Base-by-base conservation (phyloP, 2,329 filamentous ascomycete species). In the Colletotrichum incanum region DNA sequence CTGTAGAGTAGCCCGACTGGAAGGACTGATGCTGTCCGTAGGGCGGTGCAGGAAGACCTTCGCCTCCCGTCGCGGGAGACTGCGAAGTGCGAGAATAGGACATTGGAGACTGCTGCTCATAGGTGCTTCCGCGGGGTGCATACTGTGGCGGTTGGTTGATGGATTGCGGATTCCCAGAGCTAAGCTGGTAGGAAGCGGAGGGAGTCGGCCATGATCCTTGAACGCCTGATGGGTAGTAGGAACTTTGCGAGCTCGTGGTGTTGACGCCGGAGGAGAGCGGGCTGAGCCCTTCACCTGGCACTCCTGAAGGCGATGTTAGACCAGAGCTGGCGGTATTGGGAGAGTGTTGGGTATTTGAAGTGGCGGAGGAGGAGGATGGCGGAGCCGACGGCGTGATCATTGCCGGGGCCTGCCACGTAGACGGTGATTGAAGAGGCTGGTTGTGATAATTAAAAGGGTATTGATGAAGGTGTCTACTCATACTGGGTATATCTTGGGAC, bases 21-120 rank as follows among this genome's bases (percentile, higher is more conserved):
- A 92, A 94, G 43, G 91, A 86, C 55, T 91, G 69, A 72, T 92
- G 87, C 75, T 90, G 85, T 74, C 93, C 92, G 81, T 92, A 94
- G 8, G 92, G 88, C 72, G 92, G 90, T 66, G 89, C 86, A 72
- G 93, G 88, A 66, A 95, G 84, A 60, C 86, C 87, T 78, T 94
- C 90, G 37, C 86, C 84, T 9, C 50, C 50, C 5, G 89, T 86
- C 12, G 84, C 80, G 18, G 93, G 92, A 31, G 82, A 82, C 64
- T 80, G 80, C 4, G 82, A 80, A 74, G 76, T 80, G 66, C 82
- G 77, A 41, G 81, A 79, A 62, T 77, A 81, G 34, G 78, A 73
- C 78, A 89, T 84, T 58, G 86, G 86, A 39, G 89, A 87, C 64
- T 89, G 89, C 72, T 79, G 80, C 61, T 73, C 76, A 81, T 90